A percentile compares a stretch with the other conserved stretches of the same genome.
Conservation (phyloP, 1,284 basidiomycete genomes). For the Heterobasidion irregulare region DNA sequence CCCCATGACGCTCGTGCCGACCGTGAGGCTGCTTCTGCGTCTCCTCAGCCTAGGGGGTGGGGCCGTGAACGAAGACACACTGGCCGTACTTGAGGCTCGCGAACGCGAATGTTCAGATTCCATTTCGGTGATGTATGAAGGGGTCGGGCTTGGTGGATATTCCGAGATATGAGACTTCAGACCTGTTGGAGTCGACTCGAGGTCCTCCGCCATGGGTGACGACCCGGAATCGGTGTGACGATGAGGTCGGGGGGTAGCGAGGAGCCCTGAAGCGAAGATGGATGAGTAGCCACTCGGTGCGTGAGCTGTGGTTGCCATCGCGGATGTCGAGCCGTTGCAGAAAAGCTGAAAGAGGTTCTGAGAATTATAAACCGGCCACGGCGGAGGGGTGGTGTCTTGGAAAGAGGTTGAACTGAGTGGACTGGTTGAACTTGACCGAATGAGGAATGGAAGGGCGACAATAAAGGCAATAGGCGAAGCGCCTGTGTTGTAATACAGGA, state of each 20-base stretch:
- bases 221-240: neutral
- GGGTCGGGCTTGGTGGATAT: neutral
- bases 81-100: constrained; percentile 12
- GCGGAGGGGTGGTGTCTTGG: neutral
- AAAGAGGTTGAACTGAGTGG: neutral
- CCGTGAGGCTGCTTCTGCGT: constrained; percentile 47
- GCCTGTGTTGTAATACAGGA: neutral
- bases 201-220: constrained; percentile 4
- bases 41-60: constrained; percentile 28
- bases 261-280: constrained; percentile 13
- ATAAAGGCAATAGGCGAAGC: neutral
- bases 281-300: constrained; percentile 10
- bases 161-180: neutral
- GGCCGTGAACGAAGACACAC: constrained; percentile 5
- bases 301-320: neutral
- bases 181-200: constrained; percentile 11
- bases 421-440: neutral
- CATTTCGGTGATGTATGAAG: neutral
- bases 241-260: constrained; percentile 11
- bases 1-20: constrained; percentile 35
- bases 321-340: neutral
- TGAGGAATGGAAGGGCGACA: neutral
- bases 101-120: constrained; percentile 6
- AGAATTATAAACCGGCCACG: too few species aligned
- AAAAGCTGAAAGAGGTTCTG: neutral